A percentile compares a stretch with the other conserved stretches of the same genome.
phyloP scores from a whole-genome alignment of 2,329 filamentous ascomycete genomes.

The Ramularia endophylla region DNA sequence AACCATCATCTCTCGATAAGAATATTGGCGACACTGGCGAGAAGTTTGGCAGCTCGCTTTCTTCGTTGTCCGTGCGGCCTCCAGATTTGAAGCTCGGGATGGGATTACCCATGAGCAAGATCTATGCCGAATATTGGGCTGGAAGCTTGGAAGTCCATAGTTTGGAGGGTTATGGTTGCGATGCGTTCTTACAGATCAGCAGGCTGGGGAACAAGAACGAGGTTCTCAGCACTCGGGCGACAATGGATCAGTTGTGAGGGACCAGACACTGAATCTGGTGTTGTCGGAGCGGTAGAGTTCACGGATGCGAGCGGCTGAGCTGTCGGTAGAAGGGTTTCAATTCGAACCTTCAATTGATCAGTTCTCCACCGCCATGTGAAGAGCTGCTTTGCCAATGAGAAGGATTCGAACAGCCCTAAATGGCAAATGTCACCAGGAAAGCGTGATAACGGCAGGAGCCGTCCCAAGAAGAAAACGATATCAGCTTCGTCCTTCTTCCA shows the following conservation, averaged over 20 bases:
- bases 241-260: conserved; percentile 36
- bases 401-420: too few species aligned
- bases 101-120: conserved; percentile 84
- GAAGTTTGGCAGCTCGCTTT: conserved; percentile 60
- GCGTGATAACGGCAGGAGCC: too few species aligned
- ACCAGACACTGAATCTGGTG: too few species aligned
- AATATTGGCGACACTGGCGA: conserved; percentile 19
- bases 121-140: conserved; percentile 98
- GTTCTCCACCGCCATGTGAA: too few species aligned
- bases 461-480: too few species aligned
- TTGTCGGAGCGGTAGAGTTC: too few species aligned
- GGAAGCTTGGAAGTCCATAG: conserved; percentile 87
- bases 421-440: too few species aligned
- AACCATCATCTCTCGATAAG: conserved; percentile 19
- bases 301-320: too few species aligned
- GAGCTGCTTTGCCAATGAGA: too few species aligned
- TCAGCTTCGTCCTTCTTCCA: too few species aligned
- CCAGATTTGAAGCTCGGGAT: conserved; percentile 86
- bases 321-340: too few species aligned
- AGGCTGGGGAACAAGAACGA: conserved; percentile 98
- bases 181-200: conserved; percentile 93
- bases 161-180: conserved; percentile 90
- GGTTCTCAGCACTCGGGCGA: conserved; percentile 61
- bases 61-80: conserved; percentile 72
- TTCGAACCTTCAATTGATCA: too few species aligned